Evolutionary conservation across 31 red algal genomes (phyloP), one percentile per base, ranked within the genome.

Genomic region (Asparagopsis taxiformis): DNA sequence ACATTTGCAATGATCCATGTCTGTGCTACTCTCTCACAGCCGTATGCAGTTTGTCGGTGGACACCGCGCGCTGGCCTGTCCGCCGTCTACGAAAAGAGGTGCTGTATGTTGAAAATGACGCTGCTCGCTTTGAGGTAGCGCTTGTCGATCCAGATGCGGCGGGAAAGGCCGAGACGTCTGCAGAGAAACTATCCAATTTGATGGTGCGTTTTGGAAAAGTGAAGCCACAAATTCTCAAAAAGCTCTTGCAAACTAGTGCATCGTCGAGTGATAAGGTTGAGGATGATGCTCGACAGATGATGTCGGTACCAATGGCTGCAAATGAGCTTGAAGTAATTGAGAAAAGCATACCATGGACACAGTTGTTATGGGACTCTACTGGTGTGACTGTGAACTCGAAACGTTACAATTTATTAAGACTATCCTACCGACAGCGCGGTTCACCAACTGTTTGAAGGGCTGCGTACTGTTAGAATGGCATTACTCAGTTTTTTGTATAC

Each of bases 371-470:
- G 73, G 59, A 63, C 54, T 25, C 23, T 35, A 17, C 28, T 7
- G 73, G 73, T 9, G 57, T 77, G 16, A 65, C 73, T 25, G 57
- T 77, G 37, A 77, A 65, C 5, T 39, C 58, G n/a, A 48, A 53
- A 13, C 59, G 53, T 35, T 65, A 77, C 46, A 25, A 19, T 17
- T 50, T 77, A 0, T 64, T 59, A 15, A 77, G 65, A 15, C 6
- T 77, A 46, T 63, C 53, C 8, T 77, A 64, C 53, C 73, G 43
- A 39, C 46, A 77, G 37, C n/a, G n/a, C n/a, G n/a, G n/a, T n/a
- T n/a, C n/a, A n/a, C n/a, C n/a, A n/a, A n/a, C n/a, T n/a, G n/a
- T n/a, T n/a, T n/a, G n/a, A n/a, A n/a, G n/a, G n/a, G n/a, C n/a
- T n/a, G n/a, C n/a, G n/a, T n/a, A n/a, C n/a, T n/a, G n/a, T n/a